A percentile compares a stretch with the other conserved stretches of the same genome.
Conservation (phyloP, 306 rosid genomes). For the Dicorynia guianensis region DNA sequence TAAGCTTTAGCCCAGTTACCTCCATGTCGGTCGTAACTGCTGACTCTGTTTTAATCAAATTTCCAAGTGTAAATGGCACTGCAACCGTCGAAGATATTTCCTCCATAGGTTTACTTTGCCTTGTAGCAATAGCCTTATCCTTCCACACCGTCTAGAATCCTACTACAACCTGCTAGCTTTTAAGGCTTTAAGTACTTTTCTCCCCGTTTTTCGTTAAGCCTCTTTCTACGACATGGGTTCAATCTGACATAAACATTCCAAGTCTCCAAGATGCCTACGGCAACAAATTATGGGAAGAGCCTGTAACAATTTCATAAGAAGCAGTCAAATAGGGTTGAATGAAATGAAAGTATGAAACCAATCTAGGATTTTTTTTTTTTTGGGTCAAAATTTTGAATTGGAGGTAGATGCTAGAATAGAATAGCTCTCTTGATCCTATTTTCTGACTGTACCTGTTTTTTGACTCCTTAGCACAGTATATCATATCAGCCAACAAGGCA, state of each 20-base stretch:
- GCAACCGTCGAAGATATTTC: constrained; percentile 69
- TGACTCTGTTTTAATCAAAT: constrained; percentile 66
- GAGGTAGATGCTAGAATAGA: constrained; percentile 38
- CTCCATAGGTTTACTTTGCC: constrained; percentile 60
- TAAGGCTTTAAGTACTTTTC: constrained; percentile 33
- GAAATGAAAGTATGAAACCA: constrained; percentile 32
- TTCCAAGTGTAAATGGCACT: constrained; percentile 71
- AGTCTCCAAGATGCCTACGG: constrained; percentile 35
- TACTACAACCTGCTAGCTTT: constrained; percentile 35
- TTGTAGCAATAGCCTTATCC: constrained; percentile 45
- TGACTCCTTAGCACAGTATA: constrained; percentile 19
- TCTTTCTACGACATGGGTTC: constrained; percentile 43
- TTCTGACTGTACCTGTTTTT: constrained; percentile 38
- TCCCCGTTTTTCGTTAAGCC: constrained; percentile 40
- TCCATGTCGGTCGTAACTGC: constrained; percentile 64
- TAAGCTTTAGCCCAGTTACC: constrained; percentile 66
- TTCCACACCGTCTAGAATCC: constrained; percentile 38
- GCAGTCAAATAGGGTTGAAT: constrained; percentile 38
- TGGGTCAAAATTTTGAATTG: constrained; percentile 26
- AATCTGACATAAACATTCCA: constrained; percentile 44
- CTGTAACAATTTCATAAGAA: constrained; percentile 38
- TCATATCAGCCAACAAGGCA: constrained; percentile 24
- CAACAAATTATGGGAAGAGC: constrained; percentile 32
- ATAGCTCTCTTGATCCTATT: constrained; percentile 38
- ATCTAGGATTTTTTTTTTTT: background rate